Conservation (phyloP, 139 green algal genomes). For the Pseudopediastrum boryanum region DNA sequence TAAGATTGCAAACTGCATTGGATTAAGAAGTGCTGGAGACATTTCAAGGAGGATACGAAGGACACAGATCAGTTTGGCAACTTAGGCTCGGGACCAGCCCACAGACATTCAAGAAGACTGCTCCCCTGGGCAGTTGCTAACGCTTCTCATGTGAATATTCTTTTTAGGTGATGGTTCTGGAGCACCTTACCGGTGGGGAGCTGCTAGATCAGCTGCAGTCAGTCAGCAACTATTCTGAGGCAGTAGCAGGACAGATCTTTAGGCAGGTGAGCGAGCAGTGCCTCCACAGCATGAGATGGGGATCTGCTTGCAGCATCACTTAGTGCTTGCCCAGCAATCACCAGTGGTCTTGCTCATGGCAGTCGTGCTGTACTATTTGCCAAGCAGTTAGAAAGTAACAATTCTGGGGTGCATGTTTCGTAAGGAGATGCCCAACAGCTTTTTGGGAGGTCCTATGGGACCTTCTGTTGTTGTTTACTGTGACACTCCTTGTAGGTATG, state of each 20-base stretch:
- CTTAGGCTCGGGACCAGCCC: not conserved
- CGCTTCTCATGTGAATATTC: not conserved
- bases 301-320: not conserved
- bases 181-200: slow-evolving; percentile 52
- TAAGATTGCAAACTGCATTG: not conserved
- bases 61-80: not conserved
- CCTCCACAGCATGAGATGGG: no score
- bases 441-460: not conserved
- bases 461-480: not conserved
- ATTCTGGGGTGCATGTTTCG: not conserved
- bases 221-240: slow-evolving; percentile 51
- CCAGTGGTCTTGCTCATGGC: not conserved
- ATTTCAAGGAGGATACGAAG: not conserved
- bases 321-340: not conserved
- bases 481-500: not conserved
- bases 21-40: not conserved
- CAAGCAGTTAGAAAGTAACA: not conserved
- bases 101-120: slow-evolving; percentile 1
- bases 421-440: not conserved
- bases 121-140: not conserved
- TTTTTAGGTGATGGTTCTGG: slow-evolving; percentile 49
- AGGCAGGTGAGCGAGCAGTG: slow-evolving; percentile 39
- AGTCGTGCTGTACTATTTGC: not conserved
- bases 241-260: slow-evolving; percentile 45
- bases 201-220: slow-evolving; percentile 55